Percentiles rank a stretch among this genome's conserved stretches.
phyloP scores from a whole-genome alignment of 1,139 yeast genomes.

The Yamadazyma jaroonii region DNA sequence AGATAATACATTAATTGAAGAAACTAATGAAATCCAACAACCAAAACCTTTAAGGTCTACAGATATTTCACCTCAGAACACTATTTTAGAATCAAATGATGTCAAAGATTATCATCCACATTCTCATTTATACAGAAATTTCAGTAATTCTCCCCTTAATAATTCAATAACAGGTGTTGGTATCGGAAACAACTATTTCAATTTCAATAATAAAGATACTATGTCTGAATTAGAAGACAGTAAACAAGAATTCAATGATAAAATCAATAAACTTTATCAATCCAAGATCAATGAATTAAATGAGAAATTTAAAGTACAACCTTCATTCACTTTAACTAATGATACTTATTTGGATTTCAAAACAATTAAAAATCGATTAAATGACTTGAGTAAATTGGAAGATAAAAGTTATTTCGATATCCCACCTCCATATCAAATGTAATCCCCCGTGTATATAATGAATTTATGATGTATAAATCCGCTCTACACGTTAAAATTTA shows the following conservation, averaged over 20 bases:
- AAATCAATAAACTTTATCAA: slow-evolving; percentile 8
- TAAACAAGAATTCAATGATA: slow-evolving; percentile 9
- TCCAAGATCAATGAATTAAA: slow-evolving; percentile 12
- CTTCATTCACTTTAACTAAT: slow-evolving; percentile 1
- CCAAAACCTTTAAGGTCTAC: slow-evolving; percentile 21
- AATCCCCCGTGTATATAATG: neutral
- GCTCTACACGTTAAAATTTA: neutral
- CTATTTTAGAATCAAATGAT: neutral
- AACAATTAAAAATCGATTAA: slow-evolving; percentile 20
- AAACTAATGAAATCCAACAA: slow-evolving; percentile 22
- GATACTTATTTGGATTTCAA: slow-evolving; percentile 33
- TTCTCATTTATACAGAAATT: slow-evolving; percentile 17
- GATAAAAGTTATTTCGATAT: slow-evolving; percentile 13
- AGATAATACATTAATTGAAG: slow-evolving; percentile 10
- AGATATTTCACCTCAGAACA: slow-evolving; percentile 4
- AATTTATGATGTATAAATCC: neutral
- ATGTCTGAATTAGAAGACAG: slow-evolving; percentile 9
- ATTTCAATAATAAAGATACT: slow-evolving; percentile 24
- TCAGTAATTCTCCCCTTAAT: slow-evolving; percentile 15
- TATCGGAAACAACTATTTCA: slow-evolving; percentile 35
- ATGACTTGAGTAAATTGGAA: slow-evolving; percentile 16
- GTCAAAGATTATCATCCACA: slow-evolving; percentile 6
- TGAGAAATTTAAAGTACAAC: slow-evolving; percentile 19
- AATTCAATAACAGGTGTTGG: slow-evolving; percentile 31
- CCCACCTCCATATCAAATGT: slow-evolving; percentile 17